Evolutionary conservation across 1,139 yeast genomes (phyloP).

Genomic region (Arxiozyma slooffiae): DNA sequence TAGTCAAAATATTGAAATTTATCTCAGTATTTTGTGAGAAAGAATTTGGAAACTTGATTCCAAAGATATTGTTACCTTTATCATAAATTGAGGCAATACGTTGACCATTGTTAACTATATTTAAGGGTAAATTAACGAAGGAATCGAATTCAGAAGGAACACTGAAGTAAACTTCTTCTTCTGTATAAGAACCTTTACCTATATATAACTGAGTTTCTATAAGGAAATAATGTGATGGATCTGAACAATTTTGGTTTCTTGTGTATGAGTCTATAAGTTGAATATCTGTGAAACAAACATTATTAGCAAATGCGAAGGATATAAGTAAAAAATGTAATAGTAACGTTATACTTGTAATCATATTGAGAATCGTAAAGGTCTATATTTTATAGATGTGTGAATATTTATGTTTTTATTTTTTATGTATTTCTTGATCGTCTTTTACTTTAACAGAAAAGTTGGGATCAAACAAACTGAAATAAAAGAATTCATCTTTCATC

Average conservation of each 20-base stretch:
- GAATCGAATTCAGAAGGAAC: conserved; percentile 20
- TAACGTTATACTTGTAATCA: not conserved
- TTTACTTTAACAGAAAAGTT: too few relatives aligned
- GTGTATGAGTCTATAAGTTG: conserved; percentile 20
- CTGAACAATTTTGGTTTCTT: conserved; percentile 17
- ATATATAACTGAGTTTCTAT: conserved; percentile 21
- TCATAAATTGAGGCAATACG: not conserved
- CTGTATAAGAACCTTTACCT: conserved; percentile 12
- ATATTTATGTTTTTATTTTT: too few relatives aligned
- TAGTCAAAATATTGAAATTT: conserved; percentile 21
- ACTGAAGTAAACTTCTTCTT: conserved; percentile 15
- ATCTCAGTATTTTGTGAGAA: conserved; percentile 12
- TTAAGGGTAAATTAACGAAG: conserved; percentile 16
- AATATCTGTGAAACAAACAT: conserved; percentile 13
- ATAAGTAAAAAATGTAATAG: not conserved
- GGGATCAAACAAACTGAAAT: too few relatives aligned
- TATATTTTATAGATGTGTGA: too few relatives aligned
- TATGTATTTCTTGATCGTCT: not conserved
- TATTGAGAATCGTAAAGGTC: too few relatives aligned
- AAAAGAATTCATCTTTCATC: too few relatives aligned
- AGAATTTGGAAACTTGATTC: conserved; percentile 13
- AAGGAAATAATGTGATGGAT: conserved; percentile 23
- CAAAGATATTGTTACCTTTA: conserved; percentile 12
- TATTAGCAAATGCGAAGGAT: not conserved
- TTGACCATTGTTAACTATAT: conserved; percentile 11